Evolutionary conservation across 331 rosid genomes (phyloP).

Genomic region (Quercus lobata): DNA sequence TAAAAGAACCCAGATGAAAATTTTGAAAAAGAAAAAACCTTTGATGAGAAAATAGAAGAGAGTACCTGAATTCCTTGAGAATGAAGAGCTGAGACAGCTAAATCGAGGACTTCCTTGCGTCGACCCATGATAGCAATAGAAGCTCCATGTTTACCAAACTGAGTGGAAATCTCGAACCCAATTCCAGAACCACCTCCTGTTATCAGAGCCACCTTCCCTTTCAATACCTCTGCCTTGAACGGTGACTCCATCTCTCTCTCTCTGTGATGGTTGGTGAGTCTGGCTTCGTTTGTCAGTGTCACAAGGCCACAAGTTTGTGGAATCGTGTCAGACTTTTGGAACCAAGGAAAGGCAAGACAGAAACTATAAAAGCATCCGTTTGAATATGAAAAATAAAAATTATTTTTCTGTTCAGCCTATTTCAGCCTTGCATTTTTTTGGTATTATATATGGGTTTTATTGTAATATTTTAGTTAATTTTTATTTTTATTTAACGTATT

Average conservation of each 20-base stretch:
- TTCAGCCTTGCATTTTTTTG: too few relatives aligned
- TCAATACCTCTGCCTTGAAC: slow-evolving; percentile 50
- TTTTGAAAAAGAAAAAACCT: background rate
- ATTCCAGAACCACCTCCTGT: slow-evolving; percentile 97
- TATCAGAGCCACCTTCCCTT: slow-evolving; percentile 79
- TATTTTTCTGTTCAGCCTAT: too few relatives aligned
- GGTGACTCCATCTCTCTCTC: slow-evolving; percentile 55
- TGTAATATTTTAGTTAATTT: too few relatives aligned
- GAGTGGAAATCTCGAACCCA: slow-evolving; percentile 71
- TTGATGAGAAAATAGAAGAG: background rate
- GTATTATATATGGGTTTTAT: too few relatives aligned
- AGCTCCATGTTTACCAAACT: slow-evolving; percentile 87
- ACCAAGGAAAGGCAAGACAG: too few relatives aligned
- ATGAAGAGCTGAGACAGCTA: slow-evolving; percentile 67
- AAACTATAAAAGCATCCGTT: too few relatives aligned
- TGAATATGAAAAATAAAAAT: too few relatives aligned
- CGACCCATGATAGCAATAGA: slow-evolving; percentile 91
- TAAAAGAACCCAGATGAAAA: background rate
- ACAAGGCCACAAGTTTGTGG: background rate
- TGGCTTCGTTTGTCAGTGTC: background rate
- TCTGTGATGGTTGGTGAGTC: background rate
- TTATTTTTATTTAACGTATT: too few relatives aligned
- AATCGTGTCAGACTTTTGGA: background rate
- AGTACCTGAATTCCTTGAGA: slow-evolving; percentile 59
- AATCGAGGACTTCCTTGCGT: slow-evolving; percentile 61